Percentiles rank a stretch among this genome's conserved stretches.
Evolutionary conservation across 2,329 filamentous ascomycete species (phyloP).

Genomic region (Fusarium subglutinans): DNA sequence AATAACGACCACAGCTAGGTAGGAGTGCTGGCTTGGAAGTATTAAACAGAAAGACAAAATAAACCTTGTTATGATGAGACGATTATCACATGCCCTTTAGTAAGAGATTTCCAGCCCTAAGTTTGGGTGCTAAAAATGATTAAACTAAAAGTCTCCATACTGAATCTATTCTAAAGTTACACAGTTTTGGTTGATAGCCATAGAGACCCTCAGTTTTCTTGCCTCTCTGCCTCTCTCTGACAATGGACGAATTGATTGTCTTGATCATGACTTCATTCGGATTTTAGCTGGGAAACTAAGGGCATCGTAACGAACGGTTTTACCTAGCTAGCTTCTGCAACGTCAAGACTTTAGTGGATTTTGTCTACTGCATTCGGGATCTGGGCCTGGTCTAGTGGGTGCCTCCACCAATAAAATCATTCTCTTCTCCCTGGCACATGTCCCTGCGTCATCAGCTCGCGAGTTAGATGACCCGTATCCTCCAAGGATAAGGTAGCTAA

Average conservation of each 20-base stretch:
- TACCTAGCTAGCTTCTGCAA: slow-evolving; percentile 1
- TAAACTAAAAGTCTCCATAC: background rate
- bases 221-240: background rate
- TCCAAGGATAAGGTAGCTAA: slow-evolving; percentile 20
- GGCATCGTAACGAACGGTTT: slow-evolving; percentile 1
- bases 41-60: background rate
- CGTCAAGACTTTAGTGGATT: slow-evolving; percentile 8
- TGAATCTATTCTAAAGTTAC: background rate
- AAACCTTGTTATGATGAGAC: background rate
- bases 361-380: slow-evolving; percentile 16
- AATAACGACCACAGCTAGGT: background rate
- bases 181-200: too few species aligned
- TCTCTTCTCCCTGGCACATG: background rate
- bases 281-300: slow-evolving; percentile 11
- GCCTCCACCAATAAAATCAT: slow-evolving; percentile 7
- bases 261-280: slow-evolving; percentile 31
- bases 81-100: background rate
- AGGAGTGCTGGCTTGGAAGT: background rate
- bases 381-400: slow-evolving; percentile 16
- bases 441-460: slow-evolving; percentile 31
- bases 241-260: background rate
- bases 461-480: slow-evolving; percentile 1
- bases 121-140: background rate
- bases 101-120: background rate
- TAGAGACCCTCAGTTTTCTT: background rate